phyloP scores from a whole-genome alignment of 1,284 basidiomycete genomes.

The Tilletia walkeri region DNA sequence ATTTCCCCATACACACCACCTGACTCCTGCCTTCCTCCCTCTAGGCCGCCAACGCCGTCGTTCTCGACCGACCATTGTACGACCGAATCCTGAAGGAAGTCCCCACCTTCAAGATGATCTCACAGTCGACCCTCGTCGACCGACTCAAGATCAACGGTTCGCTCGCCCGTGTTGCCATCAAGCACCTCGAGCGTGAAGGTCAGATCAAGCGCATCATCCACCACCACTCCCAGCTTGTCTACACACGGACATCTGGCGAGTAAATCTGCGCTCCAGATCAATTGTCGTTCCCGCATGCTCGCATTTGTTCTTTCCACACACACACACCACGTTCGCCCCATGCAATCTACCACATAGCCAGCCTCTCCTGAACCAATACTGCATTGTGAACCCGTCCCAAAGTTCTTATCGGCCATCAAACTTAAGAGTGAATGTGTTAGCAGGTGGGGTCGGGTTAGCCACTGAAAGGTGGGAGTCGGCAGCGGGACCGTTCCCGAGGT shows the following conservation, averaged over 20 bases:
- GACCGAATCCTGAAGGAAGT: conserved; percentile 99
- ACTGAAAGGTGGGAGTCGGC: too few relatives aligned
- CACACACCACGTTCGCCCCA: too few relatives aligned
- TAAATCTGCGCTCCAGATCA: not conserved
- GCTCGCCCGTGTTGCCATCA: conserved; percentile 88
- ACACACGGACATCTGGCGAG: conserved; percentile 59
- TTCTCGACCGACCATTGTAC: conserved; percentile 68
- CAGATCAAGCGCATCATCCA: conserved; percentile 95
- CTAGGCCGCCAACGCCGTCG: conserved; percentile 72
- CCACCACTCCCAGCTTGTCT: conserved; percentile 89
- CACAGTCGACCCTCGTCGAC: conserved; percentile 84
- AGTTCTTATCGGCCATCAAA: too few relatives aligned
- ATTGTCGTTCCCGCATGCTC: too few relatives aligned
- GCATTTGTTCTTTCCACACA: too few relatives aligned
- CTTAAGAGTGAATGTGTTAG: too few relatives aligned
- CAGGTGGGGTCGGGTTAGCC: too few relatives aligned
- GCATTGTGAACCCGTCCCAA: too few relatives aligned
- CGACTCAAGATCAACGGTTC: conserved; percentile 93
- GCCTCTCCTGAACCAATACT: too few relatives aligned
- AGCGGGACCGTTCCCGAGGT: too few relatives aligned
- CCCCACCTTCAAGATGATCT: conserved; percentile 99
- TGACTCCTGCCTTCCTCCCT: not conserved
- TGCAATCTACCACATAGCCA: too few relatives aligned
- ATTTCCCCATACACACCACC: not conserved
- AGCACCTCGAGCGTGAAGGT: conserved; percentile 89